Conservation (phyloP, 345 rosid species). For the Tarenaya hassleriana region DNA sequence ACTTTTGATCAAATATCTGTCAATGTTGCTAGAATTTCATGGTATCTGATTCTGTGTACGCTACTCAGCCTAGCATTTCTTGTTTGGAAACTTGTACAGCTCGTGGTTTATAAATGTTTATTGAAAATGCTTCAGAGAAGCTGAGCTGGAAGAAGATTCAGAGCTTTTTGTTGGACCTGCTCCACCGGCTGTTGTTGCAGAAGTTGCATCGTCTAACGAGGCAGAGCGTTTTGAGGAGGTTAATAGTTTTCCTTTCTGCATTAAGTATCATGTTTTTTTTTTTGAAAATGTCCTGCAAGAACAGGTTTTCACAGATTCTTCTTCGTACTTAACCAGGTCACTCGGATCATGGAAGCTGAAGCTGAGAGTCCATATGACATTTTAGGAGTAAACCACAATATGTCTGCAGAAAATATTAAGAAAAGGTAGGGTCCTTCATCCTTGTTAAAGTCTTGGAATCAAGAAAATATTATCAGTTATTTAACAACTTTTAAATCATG, state of each 20-base stretch:
- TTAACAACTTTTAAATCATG: neutral
- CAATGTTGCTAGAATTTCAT: too few species aligned
- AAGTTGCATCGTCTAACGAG: conserved; percentile 82
- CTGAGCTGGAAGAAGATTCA: conserved; percentile 75
- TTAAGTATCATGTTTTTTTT: neutral
- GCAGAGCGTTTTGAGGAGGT: conserved; percentile 98
- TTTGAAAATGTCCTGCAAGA: neutral
- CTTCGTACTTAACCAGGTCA: conserved; percentile 43
- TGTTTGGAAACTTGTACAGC: neutral
- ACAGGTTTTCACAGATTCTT: conserved; percentile 11
- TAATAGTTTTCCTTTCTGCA: conserved; percentile 18
- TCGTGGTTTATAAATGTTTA: neutral
- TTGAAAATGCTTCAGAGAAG: conserved; percentile 46
- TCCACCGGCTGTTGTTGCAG: conserved; percentile 84
- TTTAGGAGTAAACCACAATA: conserved; percentile 66
- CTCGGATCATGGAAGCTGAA: conserved; percentile 77
- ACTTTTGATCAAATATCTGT: neutral
- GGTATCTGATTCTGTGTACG: too few species aligned
- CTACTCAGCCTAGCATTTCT: neutral
- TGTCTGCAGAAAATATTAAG: conserved; percentile 69
- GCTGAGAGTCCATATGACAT: conserved; percentile 66
- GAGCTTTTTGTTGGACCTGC: conserved; percentile 83
- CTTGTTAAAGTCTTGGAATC: conserved; percentile 6
- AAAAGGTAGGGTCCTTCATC: conserved; percentile 64
- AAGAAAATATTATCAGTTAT: conserved; percentile 3